Evolutionary conservation across 176 grass and related monocot species (phyloP), one percentile per base, ranked within the genome.

Genomic region (Oryza nivara): DNA sequence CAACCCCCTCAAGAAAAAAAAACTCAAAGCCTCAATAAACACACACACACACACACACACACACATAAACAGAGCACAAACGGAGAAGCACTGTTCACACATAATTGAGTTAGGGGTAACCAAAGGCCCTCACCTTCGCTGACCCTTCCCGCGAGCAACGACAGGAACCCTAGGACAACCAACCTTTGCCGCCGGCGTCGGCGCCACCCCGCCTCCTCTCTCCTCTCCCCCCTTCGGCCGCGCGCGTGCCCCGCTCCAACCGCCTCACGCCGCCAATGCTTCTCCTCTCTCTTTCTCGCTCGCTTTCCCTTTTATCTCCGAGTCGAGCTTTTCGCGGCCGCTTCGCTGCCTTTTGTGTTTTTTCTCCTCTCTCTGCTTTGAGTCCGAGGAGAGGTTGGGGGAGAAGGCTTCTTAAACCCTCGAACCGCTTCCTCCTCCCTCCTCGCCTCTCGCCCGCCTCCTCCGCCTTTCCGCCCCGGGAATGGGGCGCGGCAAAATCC

Each of bases 371-470:
- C 64, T 54, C 77, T 56, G 45, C 38, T 81, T 41, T 41, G 40
- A 16, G 66, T 38, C 65, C 4, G 67, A 20, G 52, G 7, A 8
- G 14, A 20, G 56, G 19, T 70, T 11, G 75, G 56, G 1, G 41
- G 44, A 35, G 16, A 16, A 4, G n/a, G 9, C 56, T 85, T 85
- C 88, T 89, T 76, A 89, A 89, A 89, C 88, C 83, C 88, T 71
- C 65, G 65, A 38, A 25, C 38, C 82, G 73, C 20, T 20, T 77
- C 12, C 5, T 10, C 76, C 36, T 38, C 36, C 36, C 36, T 38
- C 35, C 36, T 36, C 35, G 30, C 35, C 35, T 36, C 12, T 51
- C 20, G 36, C 0, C 36, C 36, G 36, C 36, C 40, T 7, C 40
- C 19, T 60, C 12, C 6, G 10, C 61, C 58, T 13, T 52, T 74